Evolutionary conservation across 108 stramenopile species (phyloP), one percentile per base, ranked within the genome.

Genomic region (Craspedostauros australis): DNA sequence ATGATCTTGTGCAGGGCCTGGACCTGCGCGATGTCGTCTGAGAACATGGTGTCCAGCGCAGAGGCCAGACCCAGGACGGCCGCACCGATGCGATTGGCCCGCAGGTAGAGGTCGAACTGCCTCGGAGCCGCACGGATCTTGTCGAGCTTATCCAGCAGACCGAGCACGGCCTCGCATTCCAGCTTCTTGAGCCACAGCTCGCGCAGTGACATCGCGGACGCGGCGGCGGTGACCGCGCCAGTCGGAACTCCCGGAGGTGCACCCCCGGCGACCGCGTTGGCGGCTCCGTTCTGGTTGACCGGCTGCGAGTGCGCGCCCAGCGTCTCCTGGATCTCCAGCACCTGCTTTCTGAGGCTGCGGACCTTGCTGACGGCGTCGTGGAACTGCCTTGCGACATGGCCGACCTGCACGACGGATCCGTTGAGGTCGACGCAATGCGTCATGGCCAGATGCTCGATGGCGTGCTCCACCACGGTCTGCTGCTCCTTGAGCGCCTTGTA

Each of bases 111-210:
- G 46, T 91, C 89, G 65, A 91, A 91, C 41, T 64, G 59, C n/a
- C 56, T 50, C 12, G 89, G 89, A 15, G 89, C 84, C 1, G 82
- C 77, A 18, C 89, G 89, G 36, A 91, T 77, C n/a, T 78, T 70
- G 54, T 91, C 89, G 15, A 91, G 60, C 44, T 84, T 84, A 31
- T 82, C 73, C 20, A 91, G 59, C 1, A 91, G 52, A 14, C 73
- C 62, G 28, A 91, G 42, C 0, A 84, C 77, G 3, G 89, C 84
- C 53, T 91, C 89, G 26, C 78, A 82, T 70, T 91, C 89, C 31
- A 91, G 60, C 47, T 91, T 91, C 54, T 86, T 91, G 50, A 91
- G 76, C 89, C 89, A 91, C 33, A 91, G 52, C 66, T 91, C 89
- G 24, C 89, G 80, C 0, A 91, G 62, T 57, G 84, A 84, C 51